These are phyloP conservation scores for Neospermospora avenae DNA, from an alignment of 2,329 filamentous ascomycete species.

Conservation along the genomic window DNA sequence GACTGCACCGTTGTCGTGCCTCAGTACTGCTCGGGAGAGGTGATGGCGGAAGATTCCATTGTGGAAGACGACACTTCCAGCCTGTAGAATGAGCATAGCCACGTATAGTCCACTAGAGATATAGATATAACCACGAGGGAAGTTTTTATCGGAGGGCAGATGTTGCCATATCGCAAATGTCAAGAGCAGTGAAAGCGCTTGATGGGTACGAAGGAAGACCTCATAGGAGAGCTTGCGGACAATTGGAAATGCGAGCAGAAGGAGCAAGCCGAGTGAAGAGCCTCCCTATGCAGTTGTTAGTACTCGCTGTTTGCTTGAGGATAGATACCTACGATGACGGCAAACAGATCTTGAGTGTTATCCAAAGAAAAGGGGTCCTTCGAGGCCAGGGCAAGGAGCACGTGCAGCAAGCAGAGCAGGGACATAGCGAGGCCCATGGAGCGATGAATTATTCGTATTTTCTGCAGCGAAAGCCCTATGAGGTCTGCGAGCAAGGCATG, in stretches of 20 bases:
- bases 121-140: conserved; percentile 21
- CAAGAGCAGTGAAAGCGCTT: conserved; percentile 14
- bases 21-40: no score
- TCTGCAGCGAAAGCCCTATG: conserved; percentile 3
- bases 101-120: conserved; percentile 13
- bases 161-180: conserved; percentile 20
- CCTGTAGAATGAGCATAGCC: conserved; percentile 8
- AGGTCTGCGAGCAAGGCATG: conserved; percentile 26
- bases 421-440: neutral
- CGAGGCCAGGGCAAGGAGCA: conserved; percentile 10
- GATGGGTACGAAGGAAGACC: conserved; percentile 18
- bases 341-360: conserved; percentile 14
- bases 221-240: conserved; percentile 21
- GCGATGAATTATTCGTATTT: neutral
- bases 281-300: conserved; percentile 20
- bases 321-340: conserved; percentile 17
- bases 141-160: conserved; percentile 10
- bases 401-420: conserved; percentile 21
- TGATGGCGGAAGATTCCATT: no score
- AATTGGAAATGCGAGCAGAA: conserved; percentile 15
- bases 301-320: neutral
- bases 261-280: conserved; percentile 18
- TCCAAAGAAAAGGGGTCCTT: conserved; percentile 6
- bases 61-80: neutral
- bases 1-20: no score